These are phyloP conservation scores for Hamamelis virginiana DNA, from an alignment of 164 flowering plant species.

Conservation along the genomic window DNA sequence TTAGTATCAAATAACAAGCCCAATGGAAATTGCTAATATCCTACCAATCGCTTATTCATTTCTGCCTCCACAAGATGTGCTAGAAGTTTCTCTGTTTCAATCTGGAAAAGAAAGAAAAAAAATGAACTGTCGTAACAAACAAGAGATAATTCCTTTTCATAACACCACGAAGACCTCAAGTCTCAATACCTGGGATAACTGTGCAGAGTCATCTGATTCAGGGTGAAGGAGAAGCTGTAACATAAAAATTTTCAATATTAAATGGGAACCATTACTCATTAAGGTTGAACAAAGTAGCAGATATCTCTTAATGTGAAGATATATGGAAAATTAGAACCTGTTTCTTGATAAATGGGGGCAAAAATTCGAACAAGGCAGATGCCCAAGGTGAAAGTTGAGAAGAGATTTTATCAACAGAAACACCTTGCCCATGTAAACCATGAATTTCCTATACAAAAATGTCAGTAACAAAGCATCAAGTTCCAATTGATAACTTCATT, in stretches of 20 bases:
- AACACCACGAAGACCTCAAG: constrained; percentile 1
- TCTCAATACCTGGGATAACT: constrained; percentile 79
- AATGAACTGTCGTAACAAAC: constrained; percentile 2
- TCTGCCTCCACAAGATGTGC: constrained; percentile 95
- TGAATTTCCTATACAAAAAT: constrained; percentile 70
- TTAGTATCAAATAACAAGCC: not conserved
- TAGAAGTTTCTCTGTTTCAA: constrained; percentile 95
- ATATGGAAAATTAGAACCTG: constrained; percentile 52
- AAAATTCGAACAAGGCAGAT: constrained; percentile 89
- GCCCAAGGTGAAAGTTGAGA: constrained; percentile 98
- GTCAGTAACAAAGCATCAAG: not conserved
- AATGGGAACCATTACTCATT: constrained; percentile 2
- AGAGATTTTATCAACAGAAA: constrained; percentile 69
- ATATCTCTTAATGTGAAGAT: constrained; percentile 5
- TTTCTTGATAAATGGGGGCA: constrained; percentile 85
- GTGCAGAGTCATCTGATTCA: constrained; percentile 98
- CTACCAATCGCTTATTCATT: constrained; percentile 84
- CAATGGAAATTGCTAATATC: constrained; percentile 1
- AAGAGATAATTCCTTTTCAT: not conserved
- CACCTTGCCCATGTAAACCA: constrained; percentile 73
- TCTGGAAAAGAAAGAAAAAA: constrained; percentile 41
- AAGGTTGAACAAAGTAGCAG: not conserved
- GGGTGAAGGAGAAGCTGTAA: constrained; percentile 45
- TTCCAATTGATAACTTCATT: not conserved
- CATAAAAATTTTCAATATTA: constrained; percentile 10